Conservation (phyloP, 2,329 filamentous ascomycete genomes). For the Talaromyces funiculosus region DNA sequence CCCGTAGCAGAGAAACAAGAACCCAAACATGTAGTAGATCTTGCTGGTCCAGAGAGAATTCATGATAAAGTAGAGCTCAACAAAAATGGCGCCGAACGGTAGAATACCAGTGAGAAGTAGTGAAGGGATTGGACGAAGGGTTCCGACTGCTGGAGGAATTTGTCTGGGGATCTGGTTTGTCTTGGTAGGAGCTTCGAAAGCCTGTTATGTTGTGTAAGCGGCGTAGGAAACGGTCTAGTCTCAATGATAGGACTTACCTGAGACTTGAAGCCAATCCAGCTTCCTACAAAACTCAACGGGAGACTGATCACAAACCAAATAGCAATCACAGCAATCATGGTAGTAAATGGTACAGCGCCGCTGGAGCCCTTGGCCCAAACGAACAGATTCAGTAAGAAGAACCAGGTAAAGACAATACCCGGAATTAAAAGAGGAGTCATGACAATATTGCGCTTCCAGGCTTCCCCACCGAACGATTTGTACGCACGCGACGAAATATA, state of each 20-base stretch:
- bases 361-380: constrained; percentile 90
- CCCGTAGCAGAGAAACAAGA: constrained; percentile 94
- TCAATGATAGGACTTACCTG: constrained; percentile 33
- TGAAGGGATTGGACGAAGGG: constrained; percentile 79
- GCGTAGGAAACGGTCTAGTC: neutral
- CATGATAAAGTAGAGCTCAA: constrained; percentile 99
- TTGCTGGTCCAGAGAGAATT: constrained; percentile 97
- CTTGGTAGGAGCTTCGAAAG: constrained; percentile 73
- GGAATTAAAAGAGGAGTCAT: constrained; percentile 83
- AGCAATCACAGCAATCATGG: constrained; percentile 85
- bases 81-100: constrained; percentile 94
- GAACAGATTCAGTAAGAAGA: constrained; percentile 94
- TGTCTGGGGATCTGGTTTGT: constrained; percentile 98
- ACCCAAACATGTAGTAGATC: constrained; percentile 99
- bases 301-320: constrained; percentile 99
- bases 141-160: constrained; percentile 77
- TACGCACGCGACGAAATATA: constrained; percentile 88
- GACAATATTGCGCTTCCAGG: constrained; percentile 90
- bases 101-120: constrained; percentile 89
- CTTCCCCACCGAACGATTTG: constrained; percentile 86
- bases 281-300: constrained; percentile 81
- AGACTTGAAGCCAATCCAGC: constrained; percentile 86
- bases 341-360: constrained; percentile 90
- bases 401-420: constrained; percentile 74
- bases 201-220: constrained; percentile 26